Evolutionary conservation across 2,329 filamentous ascomycete species (phyloP).

Genomic region (Colletotrichum eremochloae): DNA sequence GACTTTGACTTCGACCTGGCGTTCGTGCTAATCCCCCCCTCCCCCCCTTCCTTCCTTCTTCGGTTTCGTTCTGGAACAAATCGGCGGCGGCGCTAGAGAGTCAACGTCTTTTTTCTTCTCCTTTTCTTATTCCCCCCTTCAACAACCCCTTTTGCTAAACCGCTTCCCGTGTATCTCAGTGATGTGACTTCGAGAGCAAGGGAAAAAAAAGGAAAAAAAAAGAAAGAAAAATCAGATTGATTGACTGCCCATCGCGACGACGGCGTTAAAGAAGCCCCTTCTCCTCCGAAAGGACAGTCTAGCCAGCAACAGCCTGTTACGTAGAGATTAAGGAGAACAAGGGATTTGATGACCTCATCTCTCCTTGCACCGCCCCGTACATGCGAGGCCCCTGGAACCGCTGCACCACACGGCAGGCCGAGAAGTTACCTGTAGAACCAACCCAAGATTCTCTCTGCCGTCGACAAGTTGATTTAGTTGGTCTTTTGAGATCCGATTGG

Average conservation of each 20-base stretch:
- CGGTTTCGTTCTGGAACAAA: constrained; percentile 26
- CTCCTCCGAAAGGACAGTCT: too few species aligned
- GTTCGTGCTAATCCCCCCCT: neutral
- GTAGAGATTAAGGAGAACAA: constrained; percentile 39
- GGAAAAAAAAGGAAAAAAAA: too few species aligned
- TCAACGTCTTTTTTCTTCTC: neutral
- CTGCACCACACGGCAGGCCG: neutral
- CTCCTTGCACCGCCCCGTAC: constrained; percentile 23
- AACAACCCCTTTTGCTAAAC: neutral
- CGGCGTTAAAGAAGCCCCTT: too few species aligned
- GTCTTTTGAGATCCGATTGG: constrained; percentile 13
- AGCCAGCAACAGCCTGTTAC: constrained; percentile 32
- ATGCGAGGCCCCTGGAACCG: constrained; percentile 31
- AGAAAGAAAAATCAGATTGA: neutral
- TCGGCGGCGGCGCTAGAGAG: constrained; percentile 18
- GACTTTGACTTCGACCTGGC: constrained; percentile 10
- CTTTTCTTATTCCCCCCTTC: neutral
- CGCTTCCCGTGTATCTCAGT: neutral
- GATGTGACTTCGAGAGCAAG: neutral
- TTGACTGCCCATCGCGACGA: neutral
- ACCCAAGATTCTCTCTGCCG: constrained; percentile 6
- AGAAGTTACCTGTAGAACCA: neutral
- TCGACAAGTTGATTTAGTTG: neutral
- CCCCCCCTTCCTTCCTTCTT: neutral
- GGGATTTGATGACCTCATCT: constrained; percentile 39